phyloP scores from a whole-genome alignment of 2,329 filamentous ascomycete species.

The Ilyonectria robusta region DNA sequence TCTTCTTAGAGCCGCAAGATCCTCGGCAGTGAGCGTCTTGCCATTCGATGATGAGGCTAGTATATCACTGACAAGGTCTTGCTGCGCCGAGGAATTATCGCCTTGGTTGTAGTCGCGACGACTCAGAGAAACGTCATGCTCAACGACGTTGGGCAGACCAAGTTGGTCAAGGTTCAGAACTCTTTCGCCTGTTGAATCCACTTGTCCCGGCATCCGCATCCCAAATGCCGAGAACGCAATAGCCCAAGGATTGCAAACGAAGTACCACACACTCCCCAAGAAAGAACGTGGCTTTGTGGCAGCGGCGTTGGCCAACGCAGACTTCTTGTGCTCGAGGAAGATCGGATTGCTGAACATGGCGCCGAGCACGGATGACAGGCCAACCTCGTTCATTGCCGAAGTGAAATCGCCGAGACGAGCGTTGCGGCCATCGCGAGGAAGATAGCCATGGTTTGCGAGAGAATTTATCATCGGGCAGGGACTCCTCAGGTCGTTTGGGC shows the following conservation, averaged over 20 bases:
- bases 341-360: constrained; percentile 41
- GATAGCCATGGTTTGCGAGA: constrained; percentile 46
- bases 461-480: constrained; percentile 44
- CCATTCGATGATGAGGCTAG: constrained; percentile 40
- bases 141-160: constrained; percentile 35
- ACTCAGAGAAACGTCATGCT: constrained; percentile 45
- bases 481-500: constrained; percentile 38
- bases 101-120: constrained; percentile 41
- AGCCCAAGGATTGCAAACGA: constrained; percentile 39
- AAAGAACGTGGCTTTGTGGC: constrained; percentile 22
- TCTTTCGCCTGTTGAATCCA: constrained; percentile 33
- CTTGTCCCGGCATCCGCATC: constrained; percentile 41
- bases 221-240: constrained; percentile 33
- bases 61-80: constrained; percentile 38
- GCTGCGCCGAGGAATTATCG: constrained; percentile 35
- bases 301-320: constrained; percentile 3
- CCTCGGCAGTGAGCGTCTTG: constrained; percentile 35
- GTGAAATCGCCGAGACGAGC: constrained; percentile 36
- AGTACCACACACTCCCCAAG: constrained; percentile 23
- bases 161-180: constrained; percentile 43
- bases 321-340: constrained; percentile 36
- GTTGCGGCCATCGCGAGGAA: constrained; percentile 41
- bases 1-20: constrained; percentile 41
- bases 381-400: constrained; percentile 34
- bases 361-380: constrained; percentile 40